Evolutionary conservation across 1,284 basidiomycete species (phyloP).

Genomic region (Ganoderma sp.): DNA sequence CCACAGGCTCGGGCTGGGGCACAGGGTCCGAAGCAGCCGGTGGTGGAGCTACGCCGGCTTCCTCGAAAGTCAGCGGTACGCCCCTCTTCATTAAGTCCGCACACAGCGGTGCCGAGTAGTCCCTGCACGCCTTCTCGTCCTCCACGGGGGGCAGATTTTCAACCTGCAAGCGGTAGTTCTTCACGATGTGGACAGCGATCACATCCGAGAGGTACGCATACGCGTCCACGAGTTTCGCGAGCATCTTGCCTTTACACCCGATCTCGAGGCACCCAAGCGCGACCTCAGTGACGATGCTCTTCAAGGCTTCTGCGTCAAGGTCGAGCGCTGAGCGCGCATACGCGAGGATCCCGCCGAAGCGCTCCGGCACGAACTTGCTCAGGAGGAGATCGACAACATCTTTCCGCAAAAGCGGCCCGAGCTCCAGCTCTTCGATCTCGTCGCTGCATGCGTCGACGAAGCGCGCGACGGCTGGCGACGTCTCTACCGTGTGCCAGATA

Average conservation of each 20-base stretch:
- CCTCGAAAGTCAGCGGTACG: slow-evolving; percentile 30
- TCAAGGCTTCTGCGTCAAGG: slow-evolving; percentile 49
- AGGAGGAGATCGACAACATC: slow-evolving; percentile 68
- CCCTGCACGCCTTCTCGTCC: slow-evolving; percentile 49
- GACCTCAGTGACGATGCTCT: slow-evolving; percentile 57
- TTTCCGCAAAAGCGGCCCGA: slow-evolving; percentile 59
- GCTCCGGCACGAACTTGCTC: slow-evolving; percentile 70
- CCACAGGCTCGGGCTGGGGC: slow-evolving; percentile 12
- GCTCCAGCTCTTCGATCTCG: slow-evolving; percentile 55
- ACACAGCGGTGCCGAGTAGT: slow-evolving; percentile 56
- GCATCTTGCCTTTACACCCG: slow-evolving; percentile 72
- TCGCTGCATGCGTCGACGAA: slow-evolving; percentile 42
- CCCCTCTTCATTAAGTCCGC: slow-evolving; percentile 46
- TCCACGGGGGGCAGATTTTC: slow-evolving; percentile 61
- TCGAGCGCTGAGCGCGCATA: slow-evolving; percentile 58
- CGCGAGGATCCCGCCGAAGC: slow-evolving; percentile 55
- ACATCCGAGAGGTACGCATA: slow-evolving; percentile 49
- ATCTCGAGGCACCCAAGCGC: slow-evolving; percentile 62
- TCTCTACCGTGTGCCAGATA: slow-evolving; percentile 25
- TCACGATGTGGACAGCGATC: slow-evolving; percentile 52
- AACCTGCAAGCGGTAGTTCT: slow-evolving; percentile 55
- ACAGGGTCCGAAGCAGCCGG: not conserved
- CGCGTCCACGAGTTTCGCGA: slow-evolving; percentile 58
- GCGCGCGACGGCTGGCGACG: slow-evolving; percentile 27
- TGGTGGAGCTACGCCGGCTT: slow-evolving; percentile 18